Percentiles rank a stretch among this genome's conserved stretches.
phyloP scores from a whole-genome alignment of 2,329 filamentous ascomycete species.

The Aspergillus sp. region DNA sequence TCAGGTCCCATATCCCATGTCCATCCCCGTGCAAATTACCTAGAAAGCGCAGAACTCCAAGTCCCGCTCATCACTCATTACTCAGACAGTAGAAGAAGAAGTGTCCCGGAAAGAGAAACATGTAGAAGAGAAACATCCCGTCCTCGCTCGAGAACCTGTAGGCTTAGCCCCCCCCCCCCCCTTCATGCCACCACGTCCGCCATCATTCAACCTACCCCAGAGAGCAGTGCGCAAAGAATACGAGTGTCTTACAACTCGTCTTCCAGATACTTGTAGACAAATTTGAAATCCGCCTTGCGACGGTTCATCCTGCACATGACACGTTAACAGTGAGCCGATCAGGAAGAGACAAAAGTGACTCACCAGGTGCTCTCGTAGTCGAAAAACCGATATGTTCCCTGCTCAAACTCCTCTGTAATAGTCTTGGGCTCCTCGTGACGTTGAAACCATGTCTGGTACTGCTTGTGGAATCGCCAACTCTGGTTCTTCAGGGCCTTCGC shows the following conservation, averaged over 20 bases:
- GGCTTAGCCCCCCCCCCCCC: no score
- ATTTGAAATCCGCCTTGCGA: slow-evolving; percentile 94
- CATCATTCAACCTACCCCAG: slow-evolving; percentile 1
- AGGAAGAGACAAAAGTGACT: slow-evolving; percentile 28
- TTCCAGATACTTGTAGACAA: slow-evolving; percentile 94
- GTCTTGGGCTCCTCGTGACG: slow-evolving; percentile 96
- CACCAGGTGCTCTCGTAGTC: slow-evolving; percentile 99
- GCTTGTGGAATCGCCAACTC: slow-evolving; percentile 98
- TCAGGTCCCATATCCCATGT: no score
- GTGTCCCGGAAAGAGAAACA: no score
- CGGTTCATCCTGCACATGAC: slow-evolving; percentile 77
- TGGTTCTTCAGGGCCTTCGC: slow-evolving; percentile 97
- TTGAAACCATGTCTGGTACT: slow-evolving; percentile 99
- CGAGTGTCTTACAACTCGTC: slow-evolving; percentile 81
- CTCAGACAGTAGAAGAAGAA: no score
- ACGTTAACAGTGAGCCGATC: slow-evolving; percentile 10
- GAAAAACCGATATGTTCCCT: slow-evolving; percentile 98
- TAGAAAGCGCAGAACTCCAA: slow-evolving; percentile 5
- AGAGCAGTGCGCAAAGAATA: slow-evolving; percentile 8
- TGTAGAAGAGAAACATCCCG: no score
- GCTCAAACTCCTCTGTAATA: slow-evolving; percentile 97
- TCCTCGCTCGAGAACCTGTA: no score
- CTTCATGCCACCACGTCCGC: slow-evolving; percentile 1
- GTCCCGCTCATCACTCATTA: no score
- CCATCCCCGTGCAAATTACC: slow-evolving; percentile 1